Evolutionary conservation across 2,329 filamentous ascomycete genomes (phyloP).

Genomic region (Aspergillus aculeatinus): DNA sequence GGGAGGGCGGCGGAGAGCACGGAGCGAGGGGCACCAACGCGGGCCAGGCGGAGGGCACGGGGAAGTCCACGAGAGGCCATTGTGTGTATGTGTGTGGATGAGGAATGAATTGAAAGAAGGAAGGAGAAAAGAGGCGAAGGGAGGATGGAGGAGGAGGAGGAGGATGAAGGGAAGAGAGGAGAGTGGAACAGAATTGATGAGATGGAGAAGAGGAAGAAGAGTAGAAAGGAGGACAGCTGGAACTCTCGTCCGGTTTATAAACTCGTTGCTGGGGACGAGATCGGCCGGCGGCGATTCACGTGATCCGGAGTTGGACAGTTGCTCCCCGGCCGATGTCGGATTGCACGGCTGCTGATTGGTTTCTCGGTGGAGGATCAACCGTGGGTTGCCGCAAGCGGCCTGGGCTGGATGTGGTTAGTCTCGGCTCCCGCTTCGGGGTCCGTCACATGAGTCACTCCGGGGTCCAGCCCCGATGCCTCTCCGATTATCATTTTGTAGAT

Average conservation of each 20-base stretch:
- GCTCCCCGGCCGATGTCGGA: conserved; percentile 32
- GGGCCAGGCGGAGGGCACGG: conserved; percentile 60
- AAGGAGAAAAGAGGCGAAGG: conserved; percentile 12
- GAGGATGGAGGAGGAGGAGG: conserved; percentile 11
- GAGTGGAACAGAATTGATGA: conserved; percentile 10
- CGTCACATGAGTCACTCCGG: neutral
- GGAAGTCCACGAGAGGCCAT: conserved; percentile 52
- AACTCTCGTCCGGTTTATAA: conserved; percentile 18
- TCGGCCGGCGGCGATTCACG: conserved; percentile 16
- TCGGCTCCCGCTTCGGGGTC: neutral
- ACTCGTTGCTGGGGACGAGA: conserved; percentile 16
- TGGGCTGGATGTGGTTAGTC: neutral
- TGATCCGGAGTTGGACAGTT: conserved; percentile 28
- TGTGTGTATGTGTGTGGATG: conserved; percentile 25
- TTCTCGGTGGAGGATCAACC: neutral
- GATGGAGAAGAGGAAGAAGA: conserved; percentile 9
- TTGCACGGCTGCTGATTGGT: conserved; percentile 3
- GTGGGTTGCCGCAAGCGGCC: neutral
- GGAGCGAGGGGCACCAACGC: conserved; percentile 56
- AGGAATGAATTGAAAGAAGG: conserved; percentile 13
- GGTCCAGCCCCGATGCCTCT: neutral
- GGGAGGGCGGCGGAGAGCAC: conserved; percentile 59
- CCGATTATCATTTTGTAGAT: neutral
- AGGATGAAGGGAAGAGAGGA: conserved; percentile 11
- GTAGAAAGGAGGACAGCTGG: conserved; percentile 9